Evolutionary conservation across 352 stramenopile genomes (phyloP), one percentile per base, ranked within the genome.

Genomic region (Globisporangium middletonii): DNA sequence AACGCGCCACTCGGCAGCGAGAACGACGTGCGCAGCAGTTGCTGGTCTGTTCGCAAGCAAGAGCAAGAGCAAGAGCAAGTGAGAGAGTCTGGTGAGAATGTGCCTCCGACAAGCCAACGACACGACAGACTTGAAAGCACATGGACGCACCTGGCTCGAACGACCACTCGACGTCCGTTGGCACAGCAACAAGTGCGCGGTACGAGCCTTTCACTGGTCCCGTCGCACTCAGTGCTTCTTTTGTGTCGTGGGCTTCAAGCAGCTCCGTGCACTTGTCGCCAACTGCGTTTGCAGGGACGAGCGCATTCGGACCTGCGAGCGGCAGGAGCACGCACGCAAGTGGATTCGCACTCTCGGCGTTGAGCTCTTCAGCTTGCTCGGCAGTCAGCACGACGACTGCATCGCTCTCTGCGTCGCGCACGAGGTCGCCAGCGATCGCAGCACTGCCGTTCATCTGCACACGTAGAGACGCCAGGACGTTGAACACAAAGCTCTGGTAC

Each of bases 401-500:
- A 11, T 54, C 51, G 30, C 59, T 68, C 12, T 56, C 53, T 1
- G 30, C 46, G 11, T 75, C 62, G 5, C 73, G 55, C 33, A 86
- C 60, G 1, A 93, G 55, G 60, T 93, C 83, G 19, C 80, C 80
- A 65, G 70, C 72, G 0, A 90, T 67, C 23, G 85, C 57, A 2
- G 71, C 63, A 1, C 43, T 19, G 26, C 75, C 77, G 28, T 73
- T 71, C 11, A 66, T 35, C 27, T 55, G 51, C 50, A 93, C 57
- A 8, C 80, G 75, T 44, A 70, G 67, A 7, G 79, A 89, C 3
- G 68, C 80, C 44, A 88, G 71, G 18, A 50, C 51, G 62, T 90
- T 91, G 60, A 93, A 93, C 26, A 91, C 41, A 50, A 73, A 82
- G 60, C 80, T 93, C 48, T 93, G 83, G 59, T 89, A 91, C 51